Evolutionary conservation across 1,284 basidiomycete genomes (phyloP).

Genomic region (Papiliotrema flavescens): DNA sequence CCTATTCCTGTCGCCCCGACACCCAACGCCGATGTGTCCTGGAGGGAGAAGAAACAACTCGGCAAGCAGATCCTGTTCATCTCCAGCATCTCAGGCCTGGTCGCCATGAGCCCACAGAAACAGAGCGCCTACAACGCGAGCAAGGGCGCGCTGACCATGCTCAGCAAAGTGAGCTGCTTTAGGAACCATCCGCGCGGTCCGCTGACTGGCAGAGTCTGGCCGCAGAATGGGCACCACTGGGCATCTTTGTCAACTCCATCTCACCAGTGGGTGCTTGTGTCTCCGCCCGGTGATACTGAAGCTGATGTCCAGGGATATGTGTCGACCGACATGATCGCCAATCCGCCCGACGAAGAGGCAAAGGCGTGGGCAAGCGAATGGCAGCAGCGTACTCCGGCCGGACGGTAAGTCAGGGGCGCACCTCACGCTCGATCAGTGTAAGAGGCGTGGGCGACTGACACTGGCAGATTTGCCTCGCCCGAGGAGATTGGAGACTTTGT

Average conservation of each 20-base stretch:
- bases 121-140: slow-evolving; percentile 48
- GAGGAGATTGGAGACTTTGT: slow-evolving; percentile 43
- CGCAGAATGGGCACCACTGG: slow-evolving; percentile 46
- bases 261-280: slow-evolving; percentile 33
- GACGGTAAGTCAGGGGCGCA: slow-evolving; percentile 16
- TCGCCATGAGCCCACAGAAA: slow-evolving; percentile 46
- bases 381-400: slow-evolving; percentile 40
- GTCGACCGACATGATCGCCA: slow-evolving; percentile 47
- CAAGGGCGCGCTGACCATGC: slow-evolving; percentile 46
- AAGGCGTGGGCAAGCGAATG: slow-evolving; percentile 32
- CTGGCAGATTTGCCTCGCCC: slow-evolving; percentile 34
- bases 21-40: neutral
- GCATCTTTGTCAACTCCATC: slow-evolving; percentile 44
- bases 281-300: neutral
- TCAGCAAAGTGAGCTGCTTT: slow-evolving; percentile 28
- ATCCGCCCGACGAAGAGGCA: slow-evolving; percentile 24
- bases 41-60: slow-evolving; percentile 17
- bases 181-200: neutral
- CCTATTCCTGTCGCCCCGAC: slow-evolving; percentile 4
- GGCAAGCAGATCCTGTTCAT: slow-evolving; percentile 48
- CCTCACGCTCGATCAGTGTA: neutral
- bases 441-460: neutral
- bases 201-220: slow-evolving; percentile 34
- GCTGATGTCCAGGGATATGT: slow-evolving; percentile 35
- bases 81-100: slow-evolving; percentile 44